Evolutionary conservation across 2,329 filamentous ascomycete species (phyloP).

Genomic region (Alternaria ventricosa): DNA sequence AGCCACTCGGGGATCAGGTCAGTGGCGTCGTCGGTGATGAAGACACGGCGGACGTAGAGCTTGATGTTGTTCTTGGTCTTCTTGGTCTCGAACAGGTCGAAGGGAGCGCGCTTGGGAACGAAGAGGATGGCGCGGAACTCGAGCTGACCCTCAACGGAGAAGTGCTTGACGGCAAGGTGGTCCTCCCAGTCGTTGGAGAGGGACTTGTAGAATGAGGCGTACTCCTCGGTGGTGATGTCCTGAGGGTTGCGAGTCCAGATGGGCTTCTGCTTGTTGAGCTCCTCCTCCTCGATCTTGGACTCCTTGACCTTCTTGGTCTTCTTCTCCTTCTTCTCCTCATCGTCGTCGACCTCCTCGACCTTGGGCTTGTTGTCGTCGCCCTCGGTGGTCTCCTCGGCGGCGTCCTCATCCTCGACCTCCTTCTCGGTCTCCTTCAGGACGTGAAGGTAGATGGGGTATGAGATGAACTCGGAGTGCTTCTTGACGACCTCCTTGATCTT

Average conservation of each 20-base stretch:
- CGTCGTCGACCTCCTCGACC: conserved; percentile 90
- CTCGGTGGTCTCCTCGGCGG: conserved; percentile 68
- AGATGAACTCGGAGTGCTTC: conserved; percentile 99
- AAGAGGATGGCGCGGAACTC: conserved; percentile 99
- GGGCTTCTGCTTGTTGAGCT: conserved; percentile 99
- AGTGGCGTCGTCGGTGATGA: conserved; percentile 99
- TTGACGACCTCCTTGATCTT: conserved; percentile 99
- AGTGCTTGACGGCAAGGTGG: conserved; percentile 99
- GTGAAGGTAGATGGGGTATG: conserved; percentile 99
- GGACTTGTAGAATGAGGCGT: conserved; percentile 99
- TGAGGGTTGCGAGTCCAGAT: conserved; percentile 99
- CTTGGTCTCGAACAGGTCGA: conserved; percentile 99
- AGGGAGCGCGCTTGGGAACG: conserved; percentile 98
- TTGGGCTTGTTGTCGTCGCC: conserved; percentile 93
- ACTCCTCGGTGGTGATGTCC: conserved; percentile 96
- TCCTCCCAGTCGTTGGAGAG: conserved; percentile 99
- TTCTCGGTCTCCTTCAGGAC: conserved; percentile 99
- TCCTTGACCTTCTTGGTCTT: conserved; percentile 99
- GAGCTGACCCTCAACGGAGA: conserved; percentile 99
- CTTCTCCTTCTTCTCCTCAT: conserved; percentile 84
- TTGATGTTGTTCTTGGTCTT: conserved; percentile 99
- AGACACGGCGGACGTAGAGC: conserved; percentile 99
- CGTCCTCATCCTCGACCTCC: conserved; percentile 96
- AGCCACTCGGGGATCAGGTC: conserved; percentile 99
- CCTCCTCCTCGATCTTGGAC: conserved; percentile 97